Conservation (phyloP, 2,329 filamentous ascomycete species). For the Colletotrichum tamarilloi region DNA sequence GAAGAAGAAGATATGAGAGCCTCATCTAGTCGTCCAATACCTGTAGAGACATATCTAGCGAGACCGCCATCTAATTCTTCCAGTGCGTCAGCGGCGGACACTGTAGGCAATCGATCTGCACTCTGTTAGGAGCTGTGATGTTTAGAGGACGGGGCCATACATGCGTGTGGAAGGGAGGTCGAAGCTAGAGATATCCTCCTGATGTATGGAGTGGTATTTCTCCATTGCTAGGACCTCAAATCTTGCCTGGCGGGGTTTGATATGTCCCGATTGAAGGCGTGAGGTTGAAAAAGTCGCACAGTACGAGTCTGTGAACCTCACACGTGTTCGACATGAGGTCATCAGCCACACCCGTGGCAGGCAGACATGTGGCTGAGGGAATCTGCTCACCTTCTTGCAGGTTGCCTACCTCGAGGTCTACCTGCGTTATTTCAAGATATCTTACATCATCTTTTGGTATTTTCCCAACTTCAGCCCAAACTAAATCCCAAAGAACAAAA, state of each 20-base stretch:
- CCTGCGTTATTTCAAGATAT: background rate
- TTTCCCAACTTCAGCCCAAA: background rate
- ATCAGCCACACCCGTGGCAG: slow-evolving; percentile 7
- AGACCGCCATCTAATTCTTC: slow-evolving; percentile 66
- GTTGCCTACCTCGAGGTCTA: background rate
- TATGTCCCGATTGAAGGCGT: background rate
- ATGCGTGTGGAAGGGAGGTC: slow-evolving; percentile 63
- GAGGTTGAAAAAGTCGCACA: slow-evolving; percentile 3
- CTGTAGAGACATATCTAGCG: slow-evolving; percentile 65
- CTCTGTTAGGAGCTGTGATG: slow-evolving; percentile 34
- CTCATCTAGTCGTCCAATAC: slow-evolving; percentile 64
- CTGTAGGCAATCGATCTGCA: slow-evolving; percentile 80
- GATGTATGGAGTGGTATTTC: slow-evolving; percentile 66
- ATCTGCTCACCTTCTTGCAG: background rate
- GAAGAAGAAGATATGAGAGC: slow-evolving; percentile 49
- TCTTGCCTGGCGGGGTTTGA: background rate
- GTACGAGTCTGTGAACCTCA: slow-evolving; percentile 17
- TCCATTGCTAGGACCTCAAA: slow-evolving; percentile 26
- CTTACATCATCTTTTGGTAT: background rate
- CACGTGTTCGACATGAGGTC: background rate
- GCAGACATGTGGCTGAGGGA: background rate
- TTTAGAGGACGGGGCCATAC: slow-evolving; percentile 40
- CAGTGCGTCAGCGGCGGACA: slow-evolving; percentile 80
- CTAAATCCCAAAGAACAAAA: background rate
- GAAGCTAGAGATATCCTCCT: slow-evolving; percentile 71